Evolutionary conservation across 805 yeast species (phyloP).

Genomic region (Wickerhamomyces strasburgensis): DNA sequence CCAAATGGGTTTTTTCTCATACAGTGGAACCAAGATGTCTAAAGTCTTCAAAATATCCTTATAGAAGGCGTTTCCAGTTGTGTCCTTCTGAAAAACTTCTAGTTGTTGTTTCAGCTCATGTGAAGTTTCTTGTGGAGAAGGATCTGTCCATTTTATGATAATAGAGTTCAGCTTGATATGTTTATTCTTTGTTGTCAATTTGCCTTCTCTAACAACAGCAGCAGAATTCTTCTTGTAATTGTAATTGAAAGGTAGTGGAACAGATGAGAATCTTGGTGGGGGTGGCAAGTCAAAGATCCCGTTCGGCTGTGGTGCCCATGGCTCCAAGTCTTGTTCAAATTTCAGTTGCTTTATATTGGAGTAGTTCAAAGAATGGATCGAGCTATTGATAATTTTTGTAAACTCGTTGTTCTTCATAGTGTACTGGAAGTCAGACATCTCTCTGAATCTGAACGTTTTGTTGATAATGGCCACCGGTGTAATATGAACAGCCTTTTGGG

Average conservation of each 20-base stretch:
- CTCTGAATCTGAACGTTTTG: constrained; percentile 71
- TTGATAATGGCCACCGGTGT: constrained; percentile 65
- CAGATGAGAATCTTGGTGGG: constrained; percentile 77
- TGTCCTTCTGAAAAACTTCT: constrained; percentile 29
- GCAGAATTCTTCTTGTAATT: constrained; percentile 71
- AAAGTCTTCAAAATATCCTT: constrained; percentile 27
- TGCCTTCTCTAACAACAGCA: constrained; percentile 40
- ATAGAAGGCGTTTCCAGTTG: constrained; percentile 23
- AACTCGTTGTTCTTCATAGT: constrained; percentile 53
- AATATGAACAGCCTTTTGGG: constrained; percentile 35
- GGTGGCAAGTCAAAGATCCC: constrained; percentile 62
- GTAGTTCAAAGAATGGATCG: constrained; percentile 40
- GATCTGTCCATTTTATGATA: constrained; percentile 44
- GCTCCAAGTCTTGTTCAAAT: constrained; percentile 30
- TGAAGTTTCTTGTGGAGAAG: constrained; percentile 47
- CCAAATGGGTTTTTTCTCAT: constrained; percentile 79
- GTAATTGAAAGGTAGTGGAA: constrained; percentile 72
- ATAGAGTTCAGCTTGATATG: constrained; percentile 49
- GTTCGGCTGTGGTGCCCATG: constrained; percentile 26
- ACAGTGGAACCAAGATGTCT: constrained; percentile 36
- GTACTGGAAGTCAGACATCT: constrained; percentile 84
- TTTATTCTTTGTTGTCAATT: constrained; percentile 40
- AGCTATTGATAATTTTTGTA: constrained; percentile 33
- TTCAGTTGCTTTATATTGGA: constrained; percentile 35
- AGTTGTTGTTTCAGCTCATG: constrained; percentile 43